Percentiles rank a stretch among this genome's conserved stretches.
Conservation (phyloP, 208 protist genomes). For the Trypanosoma boissoni region DNA sequence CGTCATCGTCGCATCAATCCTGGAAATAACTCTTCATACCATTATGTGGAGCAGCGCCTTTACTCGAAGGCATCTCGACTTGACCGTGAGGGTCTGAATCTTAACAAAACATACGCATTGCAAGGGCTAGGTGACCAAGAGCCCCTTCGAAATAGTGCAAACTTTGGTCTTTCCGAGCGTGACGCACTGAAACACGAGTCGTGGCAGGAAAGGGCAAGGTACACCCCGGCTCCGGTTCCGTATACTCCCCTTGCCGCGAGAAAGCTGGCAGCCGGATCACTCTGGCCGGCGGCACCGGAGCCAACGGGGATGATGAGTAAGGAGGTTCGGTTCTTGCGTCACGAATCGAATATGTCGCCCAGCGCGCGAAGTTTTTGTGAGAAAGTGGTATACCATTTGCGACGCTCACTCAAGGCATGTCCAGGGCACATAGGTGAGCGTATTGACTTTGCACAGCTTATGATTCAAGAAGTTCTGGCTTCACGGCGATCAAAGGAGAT, state of each 20-base stretch:
- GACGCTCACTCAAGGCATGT: slow-evolving; percentile 77
- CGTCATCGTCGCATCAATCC: slow-evolving; percentile 38
- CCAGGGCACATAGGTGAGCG: slow-evolving; percentile 82
- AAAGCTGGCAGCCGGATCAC: slow-evolving; percentile 79
- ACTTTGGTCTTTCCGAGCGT: slow-evolving; percentile 78
- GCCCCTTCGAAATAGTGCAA: slow-evolving; percentile 78
- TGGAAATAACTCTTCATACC: slow-evolving; percentile 51
- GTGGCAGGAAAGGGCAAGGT: slow-evolving; percentile 57
- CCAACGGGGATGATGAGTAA: slow-evolving; percentile 78
- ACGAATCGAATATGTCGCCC: slow-evolving; percentile 84
- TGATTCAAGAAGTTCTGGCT: slow-evolving; percentile 83
- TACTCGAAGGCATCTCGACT: slow-evolving; percentile 76
- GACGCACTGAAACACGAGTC: slow-evolving; percentile 82
- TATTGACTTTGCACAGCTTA: slow-evolving; percentile 91
- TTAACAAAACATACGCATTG: slow-evolving; percentile 83
- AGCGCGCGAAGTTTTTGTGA: slow-evolving; percentile 74
- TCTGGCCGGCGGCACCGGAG: slow-evolving; percentile 83
- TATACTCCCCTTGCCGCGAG: slow-evolving; percentile 80
- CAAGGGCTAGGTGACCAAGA: slow-evolving; percentile 88
- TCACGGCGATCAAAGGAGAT: slow-evolving; percentile 83
- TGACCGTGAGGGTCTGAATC: slow-evolving; percentile 74
- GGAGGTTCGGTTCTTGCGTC: slow-evolving; percentile 72
- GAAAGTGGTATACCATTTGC: slow-evolving; percentile 84
- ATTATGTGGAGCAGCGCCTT: slow-evolving; percentile 76
- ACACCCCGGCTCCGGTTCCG: slow-evolving; percentile 64